These are phyloP conservation scores for Xylariaceae sp. DNA, from an alignment of 2,329 filamentous ascomycete species.

Conservation along the genomic window DNA sequence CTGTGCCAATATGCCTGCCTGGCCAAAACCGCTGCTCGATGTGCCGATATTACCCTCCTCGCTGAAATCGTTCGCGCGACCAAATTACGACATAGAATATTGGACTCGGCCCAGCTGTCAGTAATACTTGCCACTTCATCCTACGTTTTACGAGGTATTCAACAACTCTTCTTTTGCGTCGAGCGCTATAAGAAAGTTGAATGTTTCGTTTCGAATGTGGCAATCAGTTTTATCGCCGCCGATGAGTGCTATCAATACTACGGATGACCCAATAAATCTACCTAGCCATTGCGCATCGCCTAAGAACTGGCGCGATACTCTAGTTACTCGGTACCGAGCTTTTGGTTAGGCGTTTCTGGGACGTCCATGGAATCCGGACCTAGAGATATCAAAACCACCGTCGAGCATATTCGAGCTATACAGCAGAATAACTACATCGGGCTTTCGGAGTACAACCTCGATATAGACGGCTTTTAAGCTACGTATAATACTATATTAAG, in stretches of 20 bases:
- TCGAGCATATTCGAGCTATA: neutral
- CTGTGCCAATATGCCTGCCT: too few species aligned
- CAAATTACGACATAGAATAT: too few species aligned
- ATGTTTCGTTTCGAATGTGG: neutral
- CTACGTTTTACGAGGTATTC: conserved; percentile 3
- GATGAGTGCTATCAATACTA: neutral
- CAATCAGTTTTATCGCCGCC: neutral
- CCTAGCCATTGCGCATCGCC: neutral
- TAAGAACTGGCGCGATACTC: neutral
- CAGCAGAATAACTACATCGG: neutral
- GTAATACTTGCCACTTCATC: conserved; percentile 1
- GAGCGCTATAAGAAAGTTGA: neutral
- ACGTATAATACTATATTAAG: neutral
- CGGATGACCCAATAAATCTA: neutral
- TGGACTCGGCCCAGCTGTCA: too few species aligned
- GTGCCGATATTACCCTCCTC: too few species aligned
- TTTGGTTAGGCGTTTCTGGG: neutral
- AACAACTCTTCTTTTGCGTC: neutral
- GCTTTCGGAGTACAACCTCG: neutral
- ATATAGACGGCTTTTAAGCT: neutral
- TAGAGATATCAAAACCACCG: too few species aligned
- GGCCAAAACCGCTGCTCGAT: too few species aligned
- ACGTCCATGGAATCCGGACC: neutral
- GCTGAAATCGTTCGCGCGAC: too few species aligned
- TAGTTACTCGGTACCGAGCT: neutral